Base-by-base conservation (phyloP, 2,329 filamentous ascomycete species). In the Paecilomyces sp. region DNA sequence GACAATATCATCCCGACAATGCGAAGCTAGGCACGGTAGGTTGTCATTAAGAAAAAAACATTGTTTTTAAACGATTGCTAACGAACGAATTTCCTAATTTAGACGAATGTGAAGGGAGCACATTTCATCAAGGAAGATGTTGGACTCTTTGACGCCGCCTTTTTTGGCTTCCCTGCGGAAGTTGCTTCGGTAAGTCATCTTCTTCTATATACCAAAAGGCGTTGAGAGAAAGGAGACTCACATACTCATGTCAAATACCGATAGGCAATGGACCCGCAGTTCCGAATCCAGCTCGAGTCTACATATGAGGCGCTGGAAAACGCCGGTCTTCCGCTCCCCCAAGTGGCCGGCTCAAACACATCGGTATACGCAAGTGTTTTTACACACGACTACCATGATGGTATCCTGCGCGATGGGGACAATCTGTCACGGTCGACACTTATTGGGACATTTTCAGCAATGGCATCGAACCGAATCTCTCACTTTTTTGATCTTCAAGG, bases 231-330 rank as follows among this genome's bases (percentile, higher is more conserved):
- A 36, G 8, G 13, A 36, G 8, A 15, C 13, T 36, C 8, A 5
- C 13, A 36, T 36, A 36, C 33, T 36, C 3, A 36, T 36, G 33
- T 36, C 33, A 11, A 36, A 11, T 3, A 11, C 33, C 3, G 7
- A 36, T 15, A 36, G 33, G 33, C 33, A 9, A 47, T 60, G 30
- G 60, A 61, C 22, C 60, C 60, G 9, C 60, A 61, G 52, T 53
- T 57, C 24, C 53, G 57, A 11, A 22, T 47, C 24, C 58, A 57
- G 51, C 33, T 66, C 9, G 64, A 66, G 54, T 55, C 54, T 34
- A 54, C 57, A 2, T 66, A 65, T 34, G 64, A 66, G 55, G 61
- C 61, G 3, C 52, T 64, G 5, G 64, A 66, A 31, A 61, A 57
- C 33, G 61, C 67, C 7, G 72, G 71, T 9, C 7, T 58, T 18